Base-by-base conservation (phyloP, 805 yeast genomes). In the Saccharomyces kudriavzevii region DNA sequence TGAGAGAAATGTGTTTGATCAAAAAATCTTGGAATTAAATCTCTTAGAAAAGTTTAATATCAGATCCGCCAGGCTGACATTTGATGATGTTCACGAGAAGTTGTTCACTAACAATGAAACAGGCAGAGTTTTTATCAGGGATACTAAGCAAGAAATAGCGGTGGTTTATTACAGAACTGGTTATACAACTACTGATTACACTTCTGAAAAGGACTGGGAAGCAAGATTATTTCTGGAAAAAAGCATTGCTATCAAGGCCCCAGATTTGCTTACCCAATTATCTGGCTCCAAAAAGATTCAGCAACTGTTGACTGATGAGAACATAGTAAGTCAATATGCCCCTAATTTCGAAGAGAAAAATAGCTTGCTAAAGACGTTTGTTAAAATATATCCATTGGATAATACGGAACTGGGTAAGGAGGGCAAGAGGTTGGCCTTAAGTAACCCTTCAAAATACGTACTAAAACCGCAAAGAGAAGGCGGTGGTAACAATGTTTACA, bases 391-490 rank as follows among this genome's bases (percentile, higher is more conserved):
- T 68, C 97, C 99, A 14, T 70, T 94, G 60, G 98, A 92, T 68
- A 77, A 80, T 52, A 74, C 89, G 0, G 74, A 71, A 43, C 75
- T 77, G 31, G 97, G 96, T 2, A 59, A 62, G 46, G 54, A 63
- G 40, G 96, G 94, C 4, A 81, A 79, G 54, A 71, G 77, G 55
- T 69, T 88, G 47, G 96, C 96, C 1, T 73, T 85, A 48, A 82
- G 80, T 56, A 56, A 69, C 1, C 92, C 97, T 0, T 81, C 80
- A 52, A 76, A 78, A 25, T 94, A 75, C 67, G 99, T 94, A 1
- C 76, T 94, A 61, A 94, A 94, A 66, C 99, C 99, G 3, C 99
- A 94, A 71, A 81, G 99, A 74, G 99, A 94, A 74, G 99, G 99
- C 43, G 99, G 99, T 48, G 99, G 99, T 20, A 90, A 94, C 69